phyloP scores from a whole-genome alignment of 1,284 basidiomycete genomes.

The Limonomyces culmigenus region DNA sequence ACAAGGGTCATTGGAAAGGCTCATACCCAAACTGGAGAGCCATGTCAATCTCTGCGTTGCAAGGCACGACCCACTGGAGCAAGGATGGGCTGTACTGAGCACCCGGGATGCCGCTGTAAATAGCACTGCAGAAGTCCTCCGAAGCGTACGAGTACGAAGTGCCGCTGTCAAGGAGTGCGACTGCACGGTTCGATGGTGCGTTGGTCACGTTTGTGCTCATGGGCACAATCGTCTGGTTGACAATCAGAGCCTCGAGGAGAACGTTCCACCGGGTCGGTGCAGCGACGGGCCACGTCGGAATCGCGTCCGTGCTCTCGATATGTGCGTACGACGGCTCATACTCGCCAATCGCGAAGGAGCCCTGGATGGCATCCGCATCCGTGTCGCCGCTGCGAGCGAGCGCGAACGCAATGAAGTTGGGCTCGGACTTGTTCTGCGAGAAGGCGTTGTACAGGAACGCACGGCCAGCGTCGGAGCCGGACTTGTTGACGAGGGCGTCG shows the following conservation, averaged over 20 bases:
- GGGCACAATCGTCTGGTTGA: slow-evolving; percentile 29
- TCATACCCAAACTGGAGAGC: slow-evolving; percentile 58
- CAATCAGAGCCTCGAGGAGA: slow-evolving; percentile 49
- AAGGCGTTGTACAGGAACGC: slow-evolving; percentile 63
- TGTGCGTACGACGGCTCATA: slow-evolving; percentile 40
- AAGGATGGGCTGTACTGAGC: slow-evolving; percentile 31
- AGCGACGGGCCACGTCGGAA: slow-evolving; percentile 52
- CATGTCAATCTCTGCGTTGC: slow-evolving; percentile 51
- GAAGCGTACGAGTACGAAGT: slow-evolving; percentile 68
- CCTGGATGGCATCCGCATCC: slow-evolving; percentile 30
- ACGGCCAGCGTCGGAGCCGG: slow-evolving; percentile 39
- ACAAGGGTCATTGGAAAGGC: neutral
- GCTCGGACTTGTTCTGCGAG: slow-evolving; percentile 41
- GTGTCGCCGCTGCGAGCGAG: slow-evolving; percentile 39
- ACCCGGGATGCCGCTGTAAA: slow-evolving; percentile 44
- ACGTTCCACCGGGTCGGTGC: slow-evolving; percentile 57
- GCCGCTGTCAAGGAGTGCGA: slow-evolving; percentile 59
- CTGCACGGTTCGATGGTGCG: slow-evolving; percentile 49
- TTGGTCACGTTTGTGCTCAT: slow-evolving; percentile 36
- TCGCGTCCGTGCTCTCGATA: slow-evolving; percentile 32
- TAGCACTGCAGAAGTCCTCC: slow-evolving; percentile 37
- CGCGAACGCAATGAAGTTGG: slow-evolving; percentile 64
- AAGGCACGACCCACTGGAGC: slow-evolving; percentile 55
- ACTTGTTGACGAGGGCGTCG: slow-evolving; percentile 38
- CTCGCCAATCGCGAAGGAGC: slow-evolving; percentile 58